A percentile compares a stretch with the other conserved stretches of the same genome.
Evolutionary conservation across 805 yeast species (phyloP).

Genomic region (Saturnispora gosingensis): DNA sequence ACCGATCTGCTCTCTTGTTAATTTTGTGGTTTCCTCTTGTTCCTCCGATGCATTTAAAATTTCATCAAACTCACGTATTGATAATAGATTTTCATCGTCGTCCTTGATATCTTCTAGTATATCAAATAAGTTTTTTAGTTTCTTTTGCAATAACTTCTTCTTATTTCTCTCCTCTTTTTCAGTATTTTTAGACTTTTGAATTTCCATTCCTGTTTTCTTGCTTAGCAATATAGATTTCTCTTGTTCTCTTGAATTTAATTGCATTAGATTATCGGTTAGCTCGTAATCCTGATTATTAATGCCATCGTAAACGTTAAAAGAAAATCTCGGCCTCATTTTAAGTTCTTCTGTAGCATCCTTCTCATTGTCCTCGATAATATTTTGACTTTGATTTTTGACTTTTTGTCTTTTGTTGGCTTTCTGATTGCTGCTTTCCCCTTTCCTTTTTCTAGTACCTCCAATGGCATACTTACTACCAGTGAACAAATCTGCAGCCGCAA

Average conservation of each 20-base stretch:
- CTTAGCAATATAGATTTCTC: constrained; percentile 1
- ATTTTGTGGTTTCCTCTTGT: not conserved
- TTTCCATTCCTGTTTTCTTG: not conserved
- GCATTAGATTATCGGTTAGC: not conserved
- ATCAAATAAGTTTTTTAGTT: not conserved
- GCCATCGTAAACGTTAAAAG: not conserved
- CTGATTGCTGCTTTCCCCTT: not conserved
- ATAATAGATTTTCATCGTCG: not conserved
- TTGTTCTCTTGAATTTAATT: not conserved
- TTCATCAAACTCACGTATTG: not conserved
- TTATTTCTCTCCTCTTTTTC: not conserved
- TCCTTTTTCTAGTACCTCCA: not conserved
- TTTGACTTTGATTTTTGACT: not conserved
- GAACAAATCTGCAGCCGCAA: constrained; percentile 2
- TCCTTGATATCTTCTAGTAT: not conserved
- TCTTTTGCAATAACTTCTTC: not conserved
- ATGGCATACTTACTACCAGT: constrained; percentile 4
- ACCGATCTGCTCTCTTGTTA: not conserved
- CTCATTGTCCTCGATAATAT: not conserved
- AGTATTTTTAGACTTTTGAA: not conserved
- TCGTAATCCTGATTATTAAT: not conserved
- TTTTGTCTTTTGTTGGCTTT: not conserved
- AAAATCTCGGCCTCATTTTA: not conserved
- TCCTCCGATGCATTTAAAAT: not conserved
- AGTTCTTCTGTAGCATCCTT: not conserved